phyloP scores from a whole-genome alignment of 495 filamentous ascomycete genomes.

The Annulohypoxylon maeteangense region DNA sequence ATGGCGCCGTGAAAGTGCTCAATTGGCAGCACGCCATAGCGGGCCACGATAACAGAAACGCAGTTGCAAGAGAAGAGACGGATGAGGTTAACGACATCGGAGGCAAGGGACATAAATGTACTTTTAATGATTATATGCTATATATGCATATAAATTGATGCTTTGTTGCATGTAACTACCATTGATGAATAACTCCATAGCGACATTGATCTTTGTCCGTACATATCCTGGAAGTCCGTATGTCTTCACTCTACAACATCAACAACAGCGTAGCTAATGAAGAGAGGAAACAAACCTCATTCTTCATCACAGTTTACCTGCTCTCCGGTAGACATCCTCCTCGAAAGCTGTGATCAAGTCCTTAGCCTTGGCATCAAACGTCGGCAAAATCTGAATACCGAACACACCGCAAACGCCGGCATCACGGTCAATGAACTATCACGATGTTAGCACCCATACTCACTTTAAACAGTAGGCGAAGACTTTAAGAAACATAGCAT shows the following conservation, averaged over 20 bases:
- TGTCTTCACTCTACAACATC: background rate
- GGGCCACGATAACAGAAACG: conserved; percentile 32
- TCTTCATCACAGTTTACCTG: conserved; percentile 16
- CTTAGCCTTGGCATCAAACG: conserved; percentile 33
- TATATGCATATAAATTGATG: background rate
- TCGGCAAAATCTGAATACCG: conserved; percentile 45
- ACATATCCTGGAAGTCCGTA: background rate
- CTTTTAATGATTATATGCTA: background rate
- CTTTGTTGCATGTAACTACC: background rate
- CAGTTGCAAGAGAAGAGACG: conserved; percentile 2
- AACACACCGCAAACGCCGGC: conserved; percentile 49
- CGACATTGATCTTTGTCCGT: background rate
- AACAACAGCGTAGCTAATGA: background rate
- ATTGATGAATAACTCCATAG: background rate
- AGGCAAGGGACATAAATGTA: conserved; percentile 14
- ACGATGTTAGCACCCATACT: background rate
- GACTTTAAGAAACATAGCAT: background rate
- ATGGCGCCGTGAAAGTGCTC: background rate
- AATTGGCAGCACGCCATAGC: conserved; percentile 33
- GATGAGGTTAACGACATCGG: conserved; percentile 36
- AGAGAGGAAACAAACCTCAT: background rate
- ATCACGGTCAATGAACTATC: conserved; percentile 51
- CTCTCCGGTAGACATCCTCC: conserved; percentile 38
- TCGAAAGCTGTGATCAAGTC: conserved; percentile 48
- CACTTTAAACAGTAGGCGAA: background rate